Base-by-base conservation (phyloP, 805 yeast genomes). In the Cyberlindnera japonica region DNA sequence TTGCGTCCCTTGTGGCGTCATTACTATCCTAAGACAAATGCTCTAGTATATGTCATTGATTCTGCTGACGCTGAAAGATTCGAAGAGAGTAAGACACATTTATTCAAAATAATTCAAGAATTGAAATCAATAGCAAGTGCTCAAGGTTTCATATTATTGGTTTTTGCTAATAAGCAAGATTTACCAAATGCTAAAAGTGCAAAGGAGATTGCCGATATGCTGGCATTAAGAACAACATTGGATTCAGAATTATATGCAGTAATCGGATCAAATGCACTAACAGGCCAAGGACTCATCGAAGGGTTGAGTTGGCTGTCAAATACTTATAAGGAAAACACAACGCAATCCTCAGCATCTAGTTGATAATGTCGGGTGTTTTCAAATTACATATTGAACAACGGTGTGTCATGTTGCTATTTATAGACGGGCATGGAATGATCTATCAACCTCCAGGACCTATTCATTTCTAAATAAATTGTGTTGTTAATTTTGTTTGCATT, bases 1-100 rank as follows among this genome's bases (percentile, higher is more conserved):
- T 77, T 89, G 52, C 77, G 96, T 58, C 95, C 95, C 0, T 71
- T 90, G 43, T 90, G 98, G 97, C 79, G 96, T 63, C 96, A 90
- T 60, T 90, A 90, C 65, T 88, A 84, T 64, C 85, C 95, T 11
- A 95, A 95, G 27, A 87, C 96, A 5, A 84, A 88, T 58, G 96
- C 95, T 9, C 72, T 90, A 43, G 87, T 90, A 40, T 90, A 86
- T 62, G 97, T 90, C 40, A 83, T 90, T 45, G 98, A 90, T 64
- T 75, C 88, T 6, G 77, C 84, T 7, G 95, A 89, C 63, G 59
- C 65, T 33, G 75, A 71, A 23, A 72, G 96, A 55, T 66, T 90
- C 51, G 80, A 77, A 37, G 93, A 84, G 61, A 83, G 93, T 18
- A 83, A 81, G 50, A 75, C 71, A 48, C 96, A 88, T 60, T 69